Evolutionary conservation across 2,329 filamentous ascomycete genomes (phyloP).

Genomic region (Aspergillus carbonarius): DNA sequence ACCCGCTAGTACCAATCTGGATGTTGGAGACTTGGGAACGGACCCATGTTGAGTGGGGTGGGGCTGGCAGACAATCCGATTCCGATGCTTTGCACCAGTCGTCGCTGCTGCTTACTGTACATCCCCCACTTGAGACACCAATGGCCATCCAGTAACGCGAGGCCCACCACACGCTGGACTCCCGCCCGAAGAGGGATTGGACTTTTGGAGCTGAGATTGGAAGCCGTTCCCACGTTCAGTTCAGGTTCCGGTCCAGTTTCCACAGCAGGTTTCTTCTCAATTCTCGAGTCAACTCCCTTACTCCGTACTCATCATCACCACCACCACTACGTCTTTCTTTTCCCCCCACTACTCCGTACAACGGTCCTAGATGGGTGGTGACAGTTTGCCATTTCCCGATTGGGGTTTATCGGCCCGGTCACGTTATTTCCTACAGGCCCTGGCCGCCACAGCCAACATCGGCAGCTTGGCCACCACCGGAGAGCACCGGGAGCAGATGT

Average conservation of each 20-base stretch:
- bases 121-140: slow-evolving; percentile 5
- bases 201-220: background rate
- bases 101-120: slow-evolving; percentile 11
- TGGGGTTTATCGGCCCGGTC: slow-evolving; percentile 25
- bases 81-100: slow-evolving; percentile 14
- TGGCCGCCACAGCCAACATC: slow-evolving; percentile 12
- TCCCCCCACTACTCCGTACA: background rate
- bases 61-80: slow-evolving; percentile 6
- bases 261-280: background rate
- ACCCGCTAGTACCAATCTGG: background rate
- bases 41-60: slow-evolving; percentile 20
- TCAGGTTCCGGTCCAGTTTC: background rate
- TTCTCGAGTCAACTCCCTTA: background rate
- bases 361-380: background rate
- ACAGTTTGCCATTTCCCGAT: slow-evolving; percentile 6
- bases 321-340: background rate
- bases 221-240: slow-evolving; percentile 11
- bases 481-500: slow-evolving; percentile 6
- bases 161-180: slow-evolving; percentile 2
- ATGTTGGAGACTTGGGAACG: slow-evolving; percentile 11
- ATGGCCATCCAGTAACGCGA: background rate
- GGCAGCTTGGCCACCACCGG: slow-evolving; percentile 1
- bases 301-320: too few relatives aligned
- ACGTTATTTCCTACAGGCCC: slow-evolving; percentile 19
- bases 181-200: background rate